These are phyloP conservation scores for Fusarium secorum DNA, from an alignment of 2,329 filamentous ascomycete species.

Conservation along the genomic window DNA sequence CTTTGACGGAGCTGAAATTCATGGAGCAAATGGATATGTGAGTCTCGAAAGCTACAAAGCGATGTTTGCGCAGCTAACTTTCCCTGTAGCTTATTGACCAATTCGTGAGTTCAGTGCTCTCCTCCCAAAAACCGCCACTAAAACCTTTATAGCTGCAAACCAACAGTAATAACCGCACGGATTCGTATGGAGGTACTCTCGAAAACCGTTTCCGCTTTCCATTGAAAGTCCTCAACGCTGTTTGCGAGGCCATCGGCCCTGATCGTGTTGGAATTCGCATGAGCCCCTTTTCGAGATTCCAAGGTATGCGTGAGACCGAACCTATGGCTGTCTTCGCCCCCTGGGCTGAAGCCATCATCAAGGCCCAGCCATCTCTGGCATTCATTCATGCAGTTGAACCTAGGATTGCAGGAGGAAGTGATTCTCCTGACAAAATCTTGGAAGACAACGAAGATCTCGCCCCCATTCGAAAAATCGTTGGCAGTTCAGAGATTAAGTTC, in stretches of 20 bases:
- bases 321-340: slow-evolving; percentile 56
- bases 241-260: slow-evolving; percentile 56
- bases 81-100: slow-evolving; percentile 56
- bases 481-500: slow-evolving; percentile 37
- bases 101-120: slow-evolving; percentile 53
- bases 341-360: slow-evolving; percentile 64
- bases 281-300: slow-evolving; percentile 67
- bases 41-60: not conserved
- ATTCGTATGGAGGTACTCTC: slow-evolving; percentile 62
- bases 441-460: slow-evolving; percentile 48
- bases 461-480: slow-evolving; percentile 46
- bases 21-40: slow-evolving; percentile 68
- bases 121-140: not conserved
- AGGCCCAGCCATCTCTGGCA: slow-evolving; percentile 63
- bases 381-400: slow-evolving; percentile 71
- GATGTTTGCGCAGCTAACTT: not conserved
- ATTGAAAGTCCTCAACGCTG: slow-evolving; percentile 56
- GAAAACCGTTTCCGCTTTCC: slow-evolving; percentile 61
- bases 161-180: slow-evolving; percentile 59
- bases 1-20: slow-evolving; percentile 74
- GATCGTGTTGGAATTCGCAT: slow-evolving; percentile 65
- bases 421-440: slow-evolving; percentile 39
- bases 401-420: slow-evolving; percentile 55
- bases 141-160: slow-evolving; percentile 45
- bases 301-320: slow-evolving; percentile 69